Evolutionary conservation across 2,329 filamentous ascomycete genomes (phyloP).

Genomic region (Colletotrichum sp.): DNA sequence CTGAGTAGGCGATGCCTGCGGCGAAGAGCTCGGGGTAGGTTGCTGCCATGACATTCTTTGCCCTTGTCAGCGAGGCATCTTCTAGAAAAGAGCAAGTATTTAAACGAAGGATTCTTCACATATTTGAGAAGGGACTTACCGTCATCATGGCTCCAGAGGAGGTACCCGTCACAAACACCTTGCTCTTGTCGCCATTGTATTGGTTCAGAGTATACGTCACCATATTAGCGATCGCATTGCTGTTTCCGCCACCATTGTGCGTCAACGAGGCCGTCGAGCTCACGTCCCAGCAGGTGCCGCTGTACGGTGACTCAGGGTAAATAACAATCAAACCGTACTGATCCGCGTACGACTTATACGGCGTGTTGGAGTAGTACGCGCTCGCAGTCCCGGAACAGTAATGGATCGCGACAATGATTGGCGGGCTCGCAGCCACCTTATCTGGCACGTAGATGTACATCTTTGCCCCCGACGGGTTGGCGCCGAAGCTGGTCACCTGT

Average conservation of each 20-base stretch:
- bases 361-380: slow-evolving; percentile 51
- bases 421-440: slow-evolving; percentile 37
- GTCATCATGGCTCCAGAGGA: slow-evolving; percentile 58
- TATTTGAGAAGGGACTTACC: slow-evolving; percentile 14
- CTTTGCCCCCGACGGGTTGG: slow-evolving; percentile 26
- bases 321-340: slow-evolving; percentile 53
- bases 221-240: slow-evolving; percentile 63
- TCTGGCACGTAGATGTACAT: slow-evolving; percentile 34
- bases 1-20: slow-evolving; percentile 47
- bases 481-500: slow-evolving; percentile 45
- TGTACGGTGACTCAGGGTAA: slow-evolving; percentile 58
- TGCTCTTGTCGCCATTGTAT: slow-evolving; percentile 55
- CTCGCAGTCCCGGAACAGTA: slow-evolving; percentile 57
- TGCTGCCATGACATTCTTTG: slow-evolving; percentile 47
- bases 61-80: neutral
- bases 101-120: rapidly evolving
- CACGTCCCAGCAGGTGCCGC: slow-evolving; percentile 64
- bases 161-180: slow-evolving; percentile 59
- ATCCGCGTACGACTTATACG: slow-evolving; percentile 50
- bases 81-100: neutral
- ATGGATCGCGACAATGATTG: slow-evolving; percentile 57
- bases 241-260: slow-evolving; percentile 62
- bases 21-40: slow-evolving; percentile 53
- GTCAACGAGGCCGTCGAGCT: slow-evolving; percentile 53
- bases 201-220: slow-evolving; percentile 57